These are phyloP conservation scores for Globisporangium cystogenes DNA, from an alignment of 352 stramenopile genomes.

Conservation along the genomic window DNA sequence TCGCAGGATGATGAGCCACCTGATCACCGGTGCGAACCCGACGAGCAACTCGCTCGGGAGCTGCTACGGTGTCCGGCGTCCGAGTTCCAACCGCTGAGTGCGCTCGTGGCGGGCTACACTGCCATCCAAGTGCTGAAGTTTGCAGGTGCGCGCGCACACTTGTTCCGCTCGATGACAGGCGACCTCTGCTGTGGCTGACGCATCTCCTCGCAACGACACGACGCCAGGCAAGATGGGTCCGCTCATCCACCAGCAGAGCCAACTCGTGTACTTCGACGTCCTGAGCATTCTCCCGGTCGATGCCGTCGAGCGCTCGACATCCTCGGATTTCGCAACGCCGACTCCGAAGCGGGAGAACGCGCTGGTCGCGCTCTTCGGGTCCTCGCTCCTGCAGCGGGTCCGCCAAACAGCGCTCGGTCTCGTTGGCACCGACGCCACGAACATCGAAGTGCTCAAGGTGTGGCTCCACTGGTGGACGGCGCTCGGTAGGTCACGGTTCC, in stretches of 20 bases:
- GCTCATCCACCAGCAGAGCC: conserved; percentile 12
- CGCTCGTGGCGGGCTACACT: conserved; percentile 24
- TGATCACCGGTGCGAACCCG: conserved; percentile 1
- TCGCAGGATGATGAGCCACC: background rate
- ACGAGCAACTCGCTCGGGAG: conserved; percentile 9
- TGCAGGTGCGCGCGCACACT: conserved; percentile 8
- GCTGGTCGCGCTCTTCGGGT: conserved; percentile 11
- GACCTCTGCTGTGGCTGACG: no score
- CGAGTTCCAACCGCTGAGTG: conserved; percentile 31
- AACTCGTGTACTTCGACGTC: conserved; percentile 34
- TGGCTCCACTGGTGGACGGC: no score
- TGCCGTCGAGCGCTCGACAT: no score
- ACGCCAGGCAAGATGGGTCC: conserved; percentile 19
- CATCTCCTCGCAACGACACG: no score
- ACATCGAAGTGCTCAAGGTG: conserved; percentile 21
- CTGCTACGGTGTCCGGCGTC: conserved; percentile 20
- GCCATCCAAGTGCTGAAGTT: conserved; percentile 27
- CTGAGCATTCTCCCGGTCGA: conserved; percentile 9
- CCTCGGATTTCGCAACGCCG: conserved; percentile 3
- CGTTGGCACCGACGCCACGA: conserved; percentile 14
- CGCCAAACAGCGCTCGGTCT: conserved; percentile 7
- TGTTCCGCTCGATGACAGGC: background rate
- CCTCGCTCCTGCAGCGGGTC: conserved; percentile 4
- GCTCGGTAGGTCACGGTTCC: background rate
- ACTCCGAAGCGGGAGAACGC: conserved; percentile 4